Conservation (phyloP, 1,284 basidiomycete species). For the Sparassis latifolia region DNA sequence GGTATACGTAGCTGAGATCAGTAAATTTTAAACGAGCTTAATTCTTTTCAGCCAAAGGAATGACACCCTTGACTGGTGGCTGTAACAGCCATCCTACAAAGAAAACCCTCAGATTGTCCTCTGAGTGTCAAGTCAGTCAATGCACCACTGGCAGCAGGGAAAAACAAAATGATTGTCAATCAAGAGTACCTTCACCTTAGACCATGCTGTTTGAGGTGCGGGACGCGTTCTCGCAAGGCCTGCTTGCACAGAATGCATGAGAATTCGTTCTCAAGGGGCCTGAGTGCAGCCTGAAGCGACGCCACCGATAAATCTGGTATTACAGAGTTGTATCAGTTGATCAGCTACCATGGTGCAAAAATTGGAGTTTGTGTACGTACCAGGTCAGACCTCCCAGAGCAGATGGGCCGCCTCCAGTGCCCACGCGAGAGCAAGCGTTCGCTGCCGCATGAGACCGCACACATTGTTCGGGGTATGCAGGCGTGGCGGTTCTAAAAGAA, state of each 20-base stretch:
- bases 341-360: neutral
- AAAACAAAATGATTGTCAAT: neutral
- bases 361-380: slow-evolving; percentile 13
- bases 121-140: neutral
- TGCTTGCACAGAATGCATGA: slow-evolving; percentile 43
- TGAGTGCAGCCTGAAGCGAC: slow-evolving; percentile 20
- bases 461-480: slow-evolving; percentile 22
- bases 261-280: slow-evolving; percentile 21
- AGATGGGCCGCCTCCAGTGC: slow-evolving; percentile 30
- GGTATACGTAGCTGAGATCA: too few species aligned
- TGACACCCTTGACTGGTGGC: too few species aligned
- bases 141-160: neutral
- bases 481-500: slow-evolving; percentile 28
- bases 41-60: too few species aligned
- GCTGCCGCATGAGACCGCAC: slow-evolving; percentile 24
- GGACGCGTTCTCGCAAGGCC: slow-evolving; percentile 53
- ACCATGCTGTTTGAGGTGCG: slow-evolving; percentile 64
- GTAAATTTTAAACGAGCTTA: too few species aligned
- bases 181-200: slow-evolving; percentile 52
- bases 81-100: too few species aligned
- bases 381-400: slow-evolving; percentile 30
- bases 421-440: slow-evolving; percentile 27
- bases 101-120: too few species aligned
- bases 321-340: neutral
- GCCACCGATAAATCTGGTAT: slow-evolving; percentile 20